Evolutionary conservation across 2,329 filamentous ascomycete genomes (phyloP).

Genomic region (Claviceps sp.): DNA sequence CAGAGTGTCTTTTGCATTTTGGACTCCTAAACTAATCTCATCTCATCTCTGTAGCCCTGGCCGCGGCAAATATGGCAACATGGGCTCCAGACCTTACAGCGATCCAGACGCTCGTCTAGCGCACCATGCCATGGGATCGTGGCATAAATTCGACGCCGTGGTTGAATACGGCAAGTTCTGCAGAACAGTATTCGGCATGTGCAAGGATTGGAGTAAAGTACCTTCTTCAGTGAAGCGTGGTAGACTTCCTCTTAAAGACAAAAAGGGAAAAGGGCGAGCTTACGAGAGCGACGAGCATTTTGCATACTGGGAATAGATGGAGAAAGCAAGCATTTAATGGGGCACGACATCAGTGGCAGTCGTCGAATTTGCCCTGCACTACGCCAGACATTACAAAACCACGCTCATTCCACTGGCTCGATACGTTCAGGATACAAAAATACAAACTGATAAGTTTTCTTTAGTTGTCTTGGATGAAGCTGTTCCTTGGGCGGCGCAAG

Average conservation of each 20-base stretch:
- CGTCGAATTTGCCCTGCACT: not conserved
- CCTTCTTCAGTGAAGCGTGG: constrained; percentile 1
- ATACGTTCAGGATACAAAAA: too few species aligned
- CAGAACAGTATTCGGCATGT: constrained; percentile 11
- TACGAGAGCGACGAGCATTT: not conserved
- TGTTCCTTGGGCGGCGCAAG: too few species aligned
- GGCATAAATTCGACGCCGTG: constrained; percentile 9
- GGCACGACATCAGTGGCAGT: not conserved
- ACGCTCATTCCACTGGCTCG: not conserved
- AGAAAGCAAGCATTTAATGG: not conserved
- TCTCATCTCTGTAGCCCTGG: constrained; percentile 7
- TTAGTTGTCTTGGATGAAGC: too few species aligned
- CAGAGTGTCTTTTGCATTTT: too few species aligned
- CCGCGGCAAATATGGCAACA: constrained; percentile 12
- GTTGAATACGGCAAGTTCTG: constrained; percentile 15
- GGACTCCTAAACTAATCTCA: not conserved
- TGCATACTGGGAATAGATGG: not conserved
- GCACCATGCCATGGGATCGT: constrained; percentile 12
- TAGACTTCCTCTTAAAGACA: not conserved
- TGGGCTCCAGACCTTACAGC: constrained; percentile 12
- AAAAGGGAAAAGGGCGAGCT: not conserved
- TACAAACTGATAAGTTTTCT: too few species aligned
- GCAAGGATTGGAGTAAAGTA: constrained; percentile 11
- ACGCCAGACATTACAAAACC: not conserved
- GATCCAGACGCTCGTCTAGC: constrained; percentile 11